Evolutionary conservation across 176 grass and related monocot genomes (phyloP), one percentile per base, ranked within the genome.

Genomic region (Tuctoria greenei): DNA sequence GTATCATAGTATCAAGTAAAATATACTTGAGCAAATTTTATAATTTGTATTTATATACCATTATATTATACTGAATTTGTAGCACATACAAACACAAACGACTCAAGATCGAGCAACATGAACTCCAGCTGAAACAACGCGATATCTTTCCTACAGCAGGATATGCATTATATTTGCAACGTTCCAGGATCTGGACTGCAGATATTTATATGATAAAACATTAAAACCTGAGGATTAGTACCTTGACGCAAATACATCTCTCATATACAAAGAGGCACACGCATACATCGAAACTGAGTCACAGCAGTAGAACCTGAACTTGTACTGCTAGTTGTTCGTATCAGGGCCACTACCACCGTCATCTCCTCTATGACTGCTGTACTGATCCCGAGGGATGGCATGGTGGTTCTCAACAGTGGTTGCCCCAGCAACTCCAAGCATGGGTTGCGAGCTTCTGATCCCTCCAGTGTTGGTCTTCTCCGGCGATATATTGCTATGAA

Each of bases 311-410:
- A 61, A 20, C 10, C 6, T 27, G 23, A 73, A 54, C 42, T 31
- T 34, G 15, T 6, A 28, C 74, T 6, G 21, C 74, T 88, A 74
- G n/a, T 88, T 83, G 16, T 83, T 88, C 50, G 80, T 62, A 37
- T 79, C 86, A 21, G 61, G 62, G 36, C 36, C 69, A 37, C 36
- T 74, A 1, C 68, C 74, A 36, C 74, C 69, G 0, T 79, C 75
- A 2, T 69, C 74, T 68, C 80, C 80, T 27, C 62, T 80, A 88
- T 78, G 86, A 8, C 4, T 78, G 62, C 8, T 79, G 27, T 83
- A 88, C 69, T 88, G 86, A 58, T 79, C 80, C 5, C 86, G 80
- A 20, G 86, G 86, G 41, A 83, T 83, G 3, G 86, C 86, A 63
- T 88, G 86, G 86, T 88, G 74, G 44, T 88, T 88, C 74, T 88